Evolutionary conservation across 257 asterid genomes (phyloP), one percentile per base, ranked within the genome.

Genomic region (Capsicum chinense): DNA sequence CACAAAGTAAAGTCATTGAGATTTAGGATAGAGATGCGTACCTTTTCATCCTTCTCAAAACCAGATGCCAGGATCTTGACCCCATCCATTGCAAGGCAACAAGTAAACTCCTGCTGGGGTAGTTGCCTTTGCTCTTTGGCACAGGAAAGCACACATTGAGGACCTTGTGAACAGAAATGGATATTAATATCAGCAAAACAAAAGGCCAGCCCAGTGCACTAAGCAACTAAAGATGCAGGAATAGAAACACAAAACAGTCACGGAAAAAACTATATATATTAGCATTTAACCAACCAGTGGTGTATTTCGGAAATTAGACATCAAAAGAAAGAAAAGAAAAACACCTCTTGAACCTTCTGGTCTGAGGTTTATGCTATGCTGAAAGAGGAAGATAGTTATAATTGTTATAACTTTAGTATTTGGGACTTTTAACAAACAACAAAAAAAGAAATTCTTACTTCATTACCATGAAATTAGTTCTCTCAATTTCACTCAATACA

Each of bases 21-120:
- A 78, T 78, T 26, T 78, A 10, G 12, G 86, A 83, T 50, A 85
- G 47, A 78, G 63, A 78, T 15, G 60, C 39, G 0, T 88, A 95
- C 99, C 95, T 91, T 96, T 90, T 92, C 98, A 83, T 87, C 90
- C 92, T 54, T 85, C 86, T 92, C 97, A 90, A 97, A 97, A 85
- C 99, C 99, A 86, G 99, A 94, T 19, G 91, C 90, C 80, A 92
- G 93, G 86, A 97, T 79, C 88, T 92, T 94, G 82, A 91, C 97
- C 59, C 98, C 99, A 85, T 97, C 98, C 95, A 97, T 92, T 56
- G 97, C 99, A 88, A 97, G 97, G 91, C 99, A 97, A 89, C 99
- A 97, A 85, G 99, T 94, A 86, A 92, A 97, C 63, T 92, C 97
- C 79, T 90, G 95, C 87, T 87, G 88, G 81, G 99, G 98, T 35